These are phyloP conservation scores for Starmerella floricola DNA, from an alignment of 805 yeast species.

Conservation along the genomic window DNA sequence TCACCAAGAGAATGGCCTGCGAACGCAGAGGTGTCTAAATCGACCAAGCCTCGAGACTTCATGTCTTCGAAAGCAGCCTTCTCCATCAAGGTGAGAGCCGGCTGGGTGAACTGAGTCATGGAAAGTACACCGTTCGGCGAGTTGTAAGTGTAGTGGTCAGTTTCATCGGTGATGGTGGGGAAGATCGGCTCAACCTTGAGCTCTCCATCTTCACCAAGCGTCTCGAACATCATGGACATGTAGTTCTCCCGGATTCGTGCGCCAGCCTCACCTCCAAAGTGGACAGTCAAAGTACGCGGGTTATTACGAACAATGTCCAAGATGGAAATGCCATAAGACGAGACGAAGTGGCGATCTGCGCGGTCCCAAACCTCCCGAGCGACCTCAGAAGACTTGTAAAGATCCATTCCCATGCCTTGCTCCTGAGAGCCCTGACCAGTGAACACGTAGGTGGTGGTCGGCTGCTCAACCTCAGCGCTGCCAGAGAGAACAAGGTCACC, in stretches of 20 bases:
- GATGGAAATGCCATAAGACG: constrained; percentile 94
- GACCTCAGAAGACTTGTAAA: constrained; percentile 78
- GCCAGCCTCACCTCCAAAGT: constrained; percentile 97
- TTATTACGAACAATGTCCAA: constrained; percentile 89
- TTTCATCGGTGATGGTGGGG: constrained; percentile 72
- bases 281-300: constrained; percentile 89
- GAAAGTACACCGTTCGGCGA: constrained; percentile 91
- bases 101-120: constrained; percentile 98
- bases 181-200: constrained; percentile 87
- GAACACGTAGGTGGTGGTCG: constrained; percentile 89
- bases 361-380: constrained; percentile 96
- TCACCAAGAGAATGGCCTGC: constrained; percentile 99
- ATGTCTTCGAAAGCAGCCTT: constrained; percentile 97
- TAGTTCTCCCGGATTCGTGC: constrained; percentile 88
- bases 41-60: constrained; percentile 90
- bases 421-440: constrained; percentile 99
- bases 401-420: constrained; percentile 99
- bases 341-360: constrained; percentile 86
- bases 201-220: constrained; percentile 71
- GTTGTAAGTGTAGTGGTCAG: constrained; percentile 76
- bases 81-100: constrained; percentile 98
- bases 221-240: constrained; percentile 94
- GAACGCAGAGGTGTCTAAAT: constrained; percentile 70
- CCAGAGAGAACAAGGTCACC: constrained; percentile 72
- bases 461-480: constrained; percentile 98